phyloP scores from a whole-genome alignment of 768 basidiomycete genomes.

The Kwoniella sp. region DNA sequence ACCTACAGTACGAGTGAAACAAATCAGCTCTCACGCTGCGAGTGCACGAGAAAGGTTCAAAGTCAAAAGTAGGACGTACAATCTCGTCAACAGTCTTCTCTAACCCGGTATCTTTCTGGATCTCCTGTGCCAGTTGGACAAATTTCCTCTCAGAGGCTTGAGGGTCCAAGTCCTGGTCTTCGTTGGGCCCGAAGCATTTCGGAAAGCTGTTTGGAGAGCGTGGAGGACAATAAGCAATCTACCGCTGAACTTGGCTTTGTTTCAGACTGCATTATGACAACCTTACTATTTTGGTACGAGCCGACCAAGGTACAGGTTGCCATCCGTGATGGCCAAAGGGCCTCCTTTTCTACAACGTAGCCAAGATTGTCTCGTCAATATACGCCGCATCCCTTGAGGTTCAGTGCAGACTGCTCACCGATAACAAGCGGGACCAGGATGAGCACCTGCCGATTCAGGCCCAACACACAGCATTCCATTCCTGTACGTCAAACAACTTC shows the following conservation, averaged over 20 bases:
- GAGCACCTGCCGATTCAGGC: slow-evolving; percentile 62
- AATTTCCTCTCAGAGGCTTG: slow-evolving; percentile 71
- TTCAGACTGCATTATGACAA: too few species aligned
- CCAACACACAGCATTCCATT: slow-evolving; percentile 92
- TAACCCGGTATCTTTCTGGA: slow-evolving; percentile 7
- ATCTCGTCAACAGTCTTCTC: slow-evolving; percentile 1
- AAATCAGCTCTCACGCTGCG: not conserved
- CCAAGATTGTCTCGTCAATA: slow-evolving; percentile 65
- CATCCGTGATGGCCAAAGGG: slow-evolving; percentile 61
- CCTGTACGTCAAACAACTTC: slow-evolving; percentile 81
- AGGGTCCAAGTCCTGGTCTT: slow-evolving; percentile 78
- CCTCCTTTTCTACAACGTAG: slow-evolving; percentile 85
- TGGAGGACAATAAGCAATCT: too few species aligned
- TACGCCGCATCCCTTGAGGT: slow-evolving; percentile 59
- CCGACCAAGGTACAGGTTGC: slow-evolving; percentile 46
- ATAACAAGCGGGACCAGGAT: slow-evolving; percentile 25
- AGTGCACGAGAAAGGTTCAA: too few species aligned
- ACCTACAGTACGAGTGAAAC: slow-evolving; percentile 44
- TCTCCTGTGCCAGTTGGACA: slow-evolving; percentile 65
- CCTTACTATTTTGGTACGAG: slow-evolving; percentile 8
- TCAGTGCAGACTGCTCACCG: not conserved
- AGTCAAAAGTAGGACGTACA: not conserved
- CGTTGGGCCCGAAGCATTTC: slow-evolving; percentile 88
- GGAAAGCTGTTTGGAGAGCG: slow-evolving; percentile 57
- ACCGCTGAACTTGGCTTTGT: not conserved